Base-by-base conservation (phyloP, 2,329 filamentous ascomycete genomes). In the Cercospora sp. region DNA sequence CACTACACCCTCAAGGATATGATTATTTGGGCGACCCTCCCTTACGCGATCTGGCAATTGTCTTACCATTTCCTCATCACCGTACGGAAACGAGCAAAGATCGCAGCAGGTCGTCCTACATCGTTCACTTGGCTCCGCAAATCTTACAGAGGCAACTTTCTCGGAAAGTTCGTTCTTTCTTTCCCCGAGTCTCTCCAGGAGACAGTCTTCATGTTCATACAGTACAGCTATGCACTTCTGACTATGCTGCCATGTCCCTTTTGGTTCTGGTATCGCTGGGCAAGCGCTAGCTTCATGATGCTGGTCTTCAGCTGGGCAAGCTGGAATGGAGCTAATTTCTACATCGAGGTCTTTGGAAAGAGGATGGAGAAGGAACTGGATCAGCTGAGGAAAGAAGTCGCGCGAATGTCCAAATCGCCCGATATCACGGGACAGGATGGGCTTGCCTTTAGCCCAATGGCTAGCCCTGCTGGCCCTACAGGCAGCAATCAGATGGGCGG, bases 261-360 rank as follows among this genome's bases (percentile, higher is more conserved):
- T 7, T 99, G 95, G 94, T 97, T 99, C 80, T 91, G 91, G 84
- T 95, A 90, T 77, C 88, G 90, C 55, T 92, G 89, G 86, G 90
- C 92, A 0, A 95, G 91, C 48, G 88, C 90, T 2, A 73, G 79
- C 0, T 99, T 97, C 80, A 84, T 99, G 57, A 84, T 90, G 64
- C 82, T 87, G 2, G 89, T 99, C n/a, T 98, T 99, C 77, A 85
- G 88, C 53, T 97, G 94, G 93, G 96, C 92, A 74, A 91, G 97
- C 65, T 96, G 97, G 83, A 99, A 99, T 74, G 95, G 95, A 33
- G 93, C 95, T 18, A 98, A 94, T 0, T 99, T 91, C 80, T 99
- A 99, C 80, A 98, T 99, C 76, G 95, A 99, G 75, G 92, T 98
- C 1, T 99, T 98, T 78, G 95, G 96, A 64, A 97, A 92, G 75